Base-by-base conservation (phyloP, 2,329 filamentous ascomycete species). In the Lasiodiplodia sp. region DNA sequence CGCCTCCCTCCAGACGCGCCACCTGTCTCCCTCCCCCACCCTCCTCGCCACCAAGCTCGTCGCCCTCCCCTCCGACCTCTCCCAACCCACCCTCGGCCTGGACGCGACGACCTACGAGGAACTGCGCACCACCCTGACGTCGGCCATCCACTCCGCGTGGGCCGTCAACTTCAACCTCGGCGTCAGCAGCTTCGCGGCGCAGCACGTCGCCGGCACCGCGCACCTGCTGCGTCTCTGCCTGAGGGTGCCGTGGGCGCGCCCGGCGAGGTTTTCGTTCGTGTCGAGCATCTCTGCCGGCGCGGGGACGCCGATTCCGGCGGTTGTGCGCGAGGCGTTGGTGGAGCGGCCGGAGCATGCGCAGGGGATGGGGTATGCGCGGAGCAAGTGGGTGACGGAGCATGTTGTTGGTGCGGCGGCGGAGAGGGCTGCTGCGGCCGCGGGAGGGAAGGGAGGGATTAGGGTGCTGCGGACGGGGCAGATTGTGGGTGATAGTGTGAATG, bases 111-210 rank as follows among this genome's bases (percentile, higher is more conserved):
- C 64, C 11, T 44, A 74, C 5, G 56, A 69, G 2, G 57, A 70
- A 2, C 66, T 78, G 7, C 66, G 56, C 4, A 67, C 57, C 0
- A 72, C 60, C 1, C 72, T 87, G 1, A 81, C 81, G 0, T 73
- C 75, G 14, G 79, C 86, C 23, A 83, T 87, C 31, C 85, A 87
- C 76, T 80, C 80, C 70, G 84, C 85, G 0, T 87, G 86, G 86
- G 78, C 84, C 1, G 86, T 88, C 34, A 87, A 88, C 73, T 88
- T 88, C 78, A 87, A 86, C 73, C 80, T 87, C 71, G 78, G 78
- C 0, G 78, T 88, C 1, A 76, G 78, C 2, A 84, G 80, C 65
- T 87, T 88, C 70, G 86, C 86, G 58, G 81, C 84, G 31, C 55
- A 60, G 18, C 78, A 80, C 69, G 81, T 88, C 23, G 75, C 73